Conservation (phyloP, 306 rosid genomes). For the Oemleria cerasiformis region DNA sequence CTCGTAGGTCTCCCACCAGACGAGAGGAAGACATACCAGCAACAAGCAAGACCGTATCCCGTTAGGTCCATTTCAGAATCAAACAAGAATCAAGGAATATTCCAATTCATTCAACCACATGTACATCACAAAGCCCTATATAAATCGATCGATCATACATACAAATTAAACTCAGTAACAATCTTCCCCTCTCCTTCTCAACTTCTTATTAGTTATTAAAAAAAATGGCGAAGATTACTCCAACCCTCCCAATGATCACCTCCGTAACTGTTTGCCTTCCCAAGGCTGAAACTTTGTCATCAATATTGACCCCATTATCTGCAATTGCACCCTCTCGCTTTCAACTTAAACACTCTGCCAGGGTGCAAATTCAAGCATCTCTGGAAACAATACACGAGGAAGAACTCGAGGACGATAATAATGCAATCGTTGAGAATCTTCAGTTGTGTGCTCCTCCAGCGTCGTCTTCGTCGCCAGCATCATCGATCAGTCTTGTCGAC, state of each 20-base stretch:
- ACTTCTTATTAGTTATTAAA: neutral
- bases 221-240: neutral
- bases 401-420: constrained; percentile 7
- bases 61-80: too few species aligned
- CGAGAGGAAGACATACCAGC: too few species aligned
- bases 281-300: constrained; percentile 2
- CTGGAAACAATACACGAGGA: constrained; percentile 48
- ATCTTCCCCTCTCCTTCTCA: too few species aligned
- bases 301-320: constrained; percentile 36
- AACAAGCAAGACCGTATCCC: too few species aligned
- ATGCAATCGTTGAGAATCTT: neutral
- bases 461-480: neutral
- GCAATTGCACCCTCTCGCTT: constrained; percentile 33
- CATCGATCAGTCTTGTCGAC: constrained; percentile 5
- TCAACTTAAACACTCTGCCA: constrained; percentile 3
- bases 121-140: neutral
- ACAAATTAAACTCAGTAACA: neutral
- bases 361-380: constrained; percentile 24
- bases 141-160: neutral
- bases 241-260: too few species aligned
- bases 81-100: neutral
- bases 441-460: neutral
- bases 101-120: neutral
- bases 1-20: too few species aligned
- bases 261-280: too few species aligned